Percentiles rank a stretch among this genome's conserved stretches.
Evolutionary conservation across 1,139 yeast genomes (phyloP).

Genomic region (Blastobotrys petasosporus): DNA sequence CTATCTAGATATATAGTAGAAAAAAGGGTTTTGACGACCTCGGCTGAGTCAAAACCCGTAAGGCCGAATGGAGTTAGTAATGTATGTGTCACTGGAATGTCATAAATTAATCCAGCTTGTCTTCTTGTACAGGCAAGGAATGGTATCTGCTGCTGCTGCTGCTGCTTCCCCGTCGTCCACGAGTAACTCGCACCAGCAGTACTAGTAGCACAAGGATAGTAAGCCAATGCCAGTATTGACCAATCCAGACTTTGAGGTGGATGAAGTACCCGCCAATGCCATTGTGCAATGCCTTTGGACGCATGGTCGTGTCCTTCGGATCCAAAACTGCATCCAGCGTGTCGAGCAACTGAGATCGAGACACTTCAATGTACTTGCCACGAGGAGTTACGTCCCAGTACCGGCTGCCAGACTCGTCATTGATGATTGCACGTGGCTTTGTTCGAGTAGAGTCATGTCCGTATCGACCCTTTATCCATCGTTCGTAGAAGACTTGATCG

Average conservation of each 20-base stretch:
- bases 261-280: constrained; percentile 20
- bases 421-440: constrained; percentile 28
- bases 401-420: constrained; percentile 26
- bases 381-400: constrained; percentile 32
- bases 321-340: constrained; percentile 25
- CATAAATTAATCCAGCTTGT: constrained; percentile 10
- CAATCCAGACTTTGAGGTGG: constrained; percentile 10
- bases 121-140: constrained; percentile 4
- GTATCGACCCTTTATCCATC: constrained; percentile 33
- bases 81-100: no score
- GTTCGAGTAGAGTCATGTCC: constrained; percentile 20
- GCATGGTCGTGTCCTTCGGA: constrained; percentile 22
- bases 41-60: no score
- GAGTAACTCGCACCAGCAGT: constrained; percentile 4
- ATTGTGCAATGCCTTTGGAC: constrained; percentile 23
- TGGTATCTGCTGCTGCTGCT: constrained; percentile 2
- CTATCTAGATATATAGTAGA: no score
- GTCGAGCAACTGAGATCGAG: constrained; percentile 28
- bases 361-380: constrained; percentile 26
- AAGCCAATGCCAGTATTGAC: constrained; percentile 10
- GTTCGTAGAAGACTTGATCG: constrained; percentile 34
- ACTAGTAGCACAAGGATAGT: constrained; percentile 7
- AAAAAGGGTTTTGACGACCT: no score
- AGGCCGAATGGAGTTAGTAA: no score
- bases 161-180: constrained; percentile 1